phyloP scores from a whole-genome alignment of 2,329 filamentous ascomycete species.

The Fusarium nodosum region DNA sequence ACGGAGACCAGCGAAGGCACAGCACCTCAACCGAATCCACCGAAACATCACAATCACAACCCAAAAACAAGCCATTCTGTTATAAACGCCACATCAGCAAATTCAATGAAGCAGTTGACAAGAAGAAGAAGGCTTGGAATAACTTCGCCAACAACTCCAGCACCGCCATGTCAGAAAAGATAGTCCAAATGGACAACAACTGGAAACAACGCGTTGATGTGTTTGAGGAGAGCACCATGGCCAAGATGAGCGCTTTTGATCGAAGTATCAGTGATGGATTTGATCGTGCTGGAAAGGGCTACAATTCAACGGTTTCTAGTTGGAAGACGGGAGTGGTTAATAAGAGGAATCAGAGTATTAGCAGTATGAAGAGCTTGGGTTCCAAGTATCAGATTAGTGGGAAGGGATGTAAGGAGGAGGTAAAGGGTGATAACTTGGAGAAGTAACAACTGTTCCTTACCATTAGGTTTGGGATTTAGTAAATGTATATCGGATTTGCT shows the following conservation, averaged over 20 bases:
- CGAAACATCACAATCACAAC: background rate
- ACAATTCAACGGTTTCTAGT: constrained; percentile 6
- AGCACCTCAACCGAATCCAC: constrained; percentile 9
- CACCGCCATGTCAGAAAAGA: constrained; percentile 20
- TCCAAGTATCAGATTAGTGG: background rate
- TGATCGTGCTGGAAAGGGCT: constrained; percentile 14
- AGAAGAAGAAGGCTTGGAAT: constrained; percentile 35
- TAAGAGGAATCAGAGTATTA: constrained; percentile 18
- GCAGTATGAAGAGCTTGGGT: constrained; percentile 16
- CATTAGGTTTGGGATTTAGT: background rate
- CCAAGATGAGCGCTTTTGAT: constrained; percentile 19
- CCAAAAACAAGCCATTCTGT: background rate
- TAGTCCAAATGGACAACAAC: constrained; percentile 13
- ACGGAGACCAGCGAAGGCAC: background rate
- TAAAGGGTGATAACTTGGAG: background rate
- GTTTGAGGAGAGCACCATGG: constrained; percentile 20
- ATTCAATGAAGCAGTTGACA: constrained; percentile 33
- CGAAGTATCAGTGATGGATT: constrained; percentile 14
- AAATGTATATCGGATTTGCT: background rate
- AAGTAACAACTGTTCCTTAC: accelerated
- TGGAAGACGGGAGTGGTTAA: constrained; percentile 19
- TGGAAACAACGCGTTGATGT: constrained; percentile 13
- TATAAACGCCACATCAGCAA: constrained; percentile 25
- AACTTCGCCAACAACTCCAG: constrained; percentile 25
- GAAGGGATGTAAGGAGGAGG: background rate